Base-by-base conservation (phyloP, 768 basidiomycete species). In the Lentinula guzmanii region DNA sequence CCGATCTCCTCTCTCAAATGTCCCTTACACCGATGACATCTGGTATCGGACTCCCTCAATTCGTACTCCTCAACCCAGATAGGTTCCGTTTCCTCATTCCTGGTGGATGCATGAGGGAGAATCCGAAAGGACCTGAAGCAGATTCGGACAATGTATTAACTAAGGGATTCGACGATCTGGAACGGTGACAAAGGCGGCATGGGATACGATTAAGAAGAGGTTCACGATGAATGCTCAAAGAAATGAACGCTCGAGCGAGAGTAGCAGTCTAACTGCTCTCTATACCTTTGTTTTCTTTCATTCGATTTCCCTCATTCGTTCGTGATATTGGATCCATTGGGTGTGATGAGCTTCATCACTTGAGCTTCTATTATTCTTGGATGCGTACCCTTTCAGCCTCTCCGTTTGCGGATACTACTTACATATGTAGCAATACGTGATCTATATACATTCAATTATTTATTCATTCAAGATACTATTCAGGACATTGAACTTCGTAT, bases 81-180 rank as follows among this genome's bases (percentile, higher is more conserved):
- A 73, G 70, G 53, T 84, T 82, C 71, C 74, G 71, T 42, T 86
- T 82, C 68, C 72, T 86, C 39, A 68, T 86, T 24, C 84, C 84
- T 13, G 83, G 81, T 13, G 83, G 83, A 10, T 86, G 83, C 66
- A 64, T 69, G 46, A 78, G 84, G 10, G 70, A 72, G 15, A 55
- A 43, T 8, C 7, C 24, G 24, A 21, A 45, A 37, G 43, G 39
- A 21, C 5, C 21, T 37, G 45, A 34, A 8, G 31, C 56, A 59
- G 34, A 46, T 7, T 57, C 54, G 11, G 46, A 24, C 9, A 28
- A 13, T 43, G 11, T 9, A 24, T 13, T 0, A 21, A 24, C 34
- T 15, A 45, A 21, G 18, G 51, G 48, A 21, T 51, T 52, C 28
- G 57, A 63, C 18, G 56, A 60, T 48, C 31, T 58, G 58, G 56